These are phyloP conservation scores for Asterionellopsis glacialis DNA, from an alignment of 108 stramenopile species.

Conservation along the genomic window DNA sequence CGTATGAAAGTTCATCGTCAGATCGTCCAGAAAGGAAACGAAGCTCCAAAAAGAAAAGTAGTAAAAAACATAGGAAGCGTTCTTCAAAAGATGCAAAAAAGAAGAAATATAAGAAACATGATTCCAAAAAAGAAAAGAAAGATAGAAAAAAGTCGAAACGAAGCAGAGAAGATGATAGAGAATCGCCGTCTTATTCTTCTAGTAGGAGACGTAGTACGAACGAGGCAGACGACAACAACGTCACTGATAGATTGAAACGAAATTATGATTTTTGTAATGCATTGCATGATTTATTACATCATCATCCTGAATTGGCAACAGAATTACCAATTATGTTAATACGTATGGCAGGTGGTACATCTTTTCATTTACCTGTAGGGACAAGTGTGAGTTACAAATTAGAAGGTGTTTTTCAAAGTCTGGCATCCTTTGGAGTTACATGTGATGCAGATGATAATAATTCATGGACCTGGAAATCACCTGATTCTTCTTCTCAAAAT, in stretches of 20 bases:
- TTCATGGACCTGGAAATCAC: conserved; percentile 31
- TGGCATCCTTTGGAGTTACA: conserved; percentile 28
- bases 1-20: too few relatives aligned
- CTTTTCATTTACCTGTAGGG: conserved; percentile 30
- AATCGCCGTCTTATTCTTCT: too few relatives aligned
- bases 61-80: too few relatives aligned
- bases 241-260: conserved; percentile 1
- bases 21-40: too few relatives aligned
- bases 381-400: conserved; percentile 24
- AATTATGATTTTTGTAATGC: conserved; percentile 21
- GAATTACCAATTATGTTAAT: conserved; percentile 44
- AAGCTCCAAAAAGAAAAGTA: too few relatives aligned
- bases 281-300: conserved; percentile 20
- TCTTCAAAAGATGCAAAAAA: too few relatives aligned
- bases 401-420: conserved; percentile 10
- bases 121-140: too few relatives aligned
- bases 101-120: too few relatives aligned
- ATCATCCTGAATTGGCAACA: conserved; percentile 23
- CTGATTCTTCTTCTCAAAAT: conserved; percentile 4
- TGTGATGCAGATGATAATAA: background rate
- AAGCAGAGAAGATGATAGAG: too few relatives aligned
- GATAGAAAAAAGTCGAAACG: too few relatives aligned
- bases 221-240: background rate
- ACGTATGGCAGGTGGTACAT: conserved; percentile 40
- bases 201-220: too few relatives aligned